Percentiles rank a stretch among this genome's conserved stretches.
These are phyloP conservation scores for Porogramme epimiltina DNA, from an alignment of 1,284 basidiomycete species.

Conservation along the genomic window DNA sequence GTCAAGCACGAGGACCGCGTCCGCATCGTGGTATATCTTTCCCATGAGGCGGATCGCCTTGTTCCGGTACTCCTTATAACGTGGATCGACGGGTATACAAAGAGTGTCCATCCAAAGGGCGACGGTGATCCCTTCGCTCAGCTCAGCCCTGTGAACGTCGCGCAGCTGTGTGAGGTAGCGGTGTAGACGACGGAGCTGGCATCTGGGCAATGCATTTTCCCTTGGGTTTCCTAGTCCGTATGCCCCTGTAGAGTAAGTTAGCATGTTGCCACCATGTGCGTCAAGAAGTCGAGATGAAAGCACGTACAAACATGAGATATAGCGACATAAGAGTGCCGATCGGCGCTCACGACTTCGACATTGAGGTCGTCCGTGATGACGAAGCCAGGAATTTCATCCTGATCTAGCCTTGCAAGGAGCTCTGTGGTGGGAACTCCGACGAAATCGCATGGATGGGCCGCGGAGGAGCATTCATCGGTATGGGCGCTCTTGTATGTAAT, in stretches of 20 bases:
- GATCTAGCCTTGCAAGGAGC: too few species aligned
- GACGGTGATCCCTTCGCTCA: not conserved
- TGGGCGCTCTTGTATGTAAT: too few species aligned
- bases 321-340: too few species aligned
- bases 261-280: not conserved
- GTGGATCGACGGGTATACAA: constrained; percentile 2
- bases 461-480: too few species aligned
- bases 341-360: too few species aligned
- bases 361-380: too few species aligned
- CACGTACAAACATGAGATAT: too few species aligned
- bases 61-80: not conserved
- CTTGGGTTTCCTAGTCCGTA: constrained; percentile 3
- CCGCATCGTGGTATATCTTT: not conserved
- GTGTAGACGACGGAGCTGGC: constrained; percentile 3
- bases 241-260: not conserved
- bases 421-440: too few species aligned
- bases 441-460: too few species aligned
- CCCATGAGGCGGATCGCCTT: constrained; percentile 2
- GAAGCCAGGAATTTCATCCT: too few species aligned
- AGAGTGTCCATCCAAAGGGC: constrained; percentile 5
- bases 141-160: not conserved
- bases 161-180: too few species aligned
- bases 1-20: constrained; percentile 1
- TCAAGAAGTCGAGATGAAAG: not conserved
- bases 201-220: not conserved